A percentile compares a stretch with the other conserved stretches of the same genome.
These are phyloP conservation scores for Calocera cornea DNA, from an alignment of 768 basidiomycete genomes.

Conservation along the genomic window DNA sequence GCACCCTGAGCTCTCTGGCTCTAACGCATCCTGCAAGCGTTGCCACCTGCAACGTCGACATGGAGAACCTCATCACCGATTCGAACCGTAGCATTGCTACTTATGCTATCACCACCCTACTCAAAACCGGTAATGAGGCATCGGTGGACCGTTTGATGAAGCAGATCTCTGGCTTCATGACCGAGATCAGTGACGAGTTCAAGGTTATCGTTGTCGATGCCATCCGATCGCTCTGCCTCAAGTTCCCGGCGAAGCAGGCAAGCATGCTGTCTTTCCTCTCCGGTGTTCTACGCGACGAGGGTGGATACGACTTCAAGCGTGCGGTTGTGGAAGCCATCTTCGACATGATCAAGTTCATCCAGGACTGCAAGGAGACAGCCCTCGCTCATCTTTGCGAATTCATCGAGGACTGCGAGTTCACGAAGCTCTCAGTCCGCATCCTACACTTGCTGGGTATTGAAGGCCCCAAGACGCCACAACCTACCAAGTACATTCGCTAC, in stretches of 20 bases:
- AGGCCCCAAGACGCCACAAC: conserved; percentile 90
- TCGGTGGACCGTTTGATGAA: conserved; percentile 99
- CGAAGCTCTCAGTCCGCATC: conserved; percentile 94
- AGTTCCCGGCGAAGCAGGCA: conserved; percentile 93
- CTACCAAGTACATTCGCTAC: conserved; percentile 96
- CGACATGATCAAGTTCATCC: conserved; percentile 98
- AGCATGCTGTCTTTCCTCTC: conserved; percentile 97
- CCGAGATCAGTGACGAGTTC: conserved; percentile 98
- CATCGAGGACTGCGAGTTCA: conserved; percentile 99
- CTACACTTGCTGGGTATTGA: conserved; percentile 90
- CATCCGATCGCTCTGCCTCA: conserved; percentile 93
- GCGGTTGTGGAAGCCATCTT: conserved; percentile 99
- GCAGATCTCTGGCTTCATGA: conserved; percentile 97
- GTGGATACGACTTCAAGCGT: conserved; percentile 98
- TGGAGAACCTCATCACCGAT: conserved; percentile 93
- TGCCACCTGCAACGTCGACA: conserved; percentile 84
- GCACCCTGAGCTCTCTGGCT: conserved; percentile 82
- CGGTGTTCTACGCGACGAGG: conserved; percentile 92
- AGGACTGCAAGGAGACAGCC: conserved; percentile 91
- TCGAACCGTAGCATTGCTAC: conserved; percentile 92
- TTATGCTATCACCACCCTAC: conserved; percentile 93
- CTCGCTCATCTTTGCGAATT: conserved; percentile 98
- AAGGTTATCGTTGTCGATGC: conserved; percentile 99
- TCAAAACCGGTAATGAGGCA: conserved; percentile 99
- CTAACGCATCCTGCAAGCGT: conserved; percentile 76